These are phyloP conservation scores for Trametes coccinea DNA, from an alignment of 768 basidiomycete genomes.

Conservation along the genomic window DNA sequence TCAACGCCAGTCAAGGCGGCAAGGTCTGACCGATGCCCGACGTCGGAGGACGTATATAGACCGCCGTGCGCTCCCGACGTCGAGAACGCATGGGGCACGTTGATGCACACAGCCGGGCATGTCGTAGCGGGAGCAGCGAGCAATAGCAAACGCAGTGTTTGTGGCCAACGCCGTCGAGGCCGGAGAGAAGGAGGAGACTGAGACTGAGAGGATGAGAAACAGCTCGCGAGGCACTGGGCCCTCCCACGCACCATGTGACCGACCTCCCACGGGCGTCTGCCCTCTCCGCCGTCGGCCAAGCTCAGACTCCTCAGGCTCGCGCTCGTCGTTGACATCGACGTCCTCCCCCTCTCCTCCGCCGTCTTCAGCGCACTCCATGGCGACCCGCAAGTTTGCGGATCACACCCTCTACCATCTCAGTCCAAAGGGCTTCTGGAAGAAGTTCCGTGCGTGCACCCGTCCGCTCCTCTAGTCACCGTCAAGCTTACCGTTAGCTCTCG, in stretches of 20 bases:
- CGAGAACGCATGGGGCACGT: neutral
- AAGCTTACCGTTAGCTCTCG: neutral
- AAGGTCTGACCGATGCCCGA: neutral
- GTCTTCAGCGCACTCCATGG: slow-evolving; percentile 44
- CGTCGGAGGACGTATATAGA: neutral
- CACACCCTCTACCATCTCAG: slow-evolving; percentile 88
- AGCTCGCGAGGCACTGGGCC: neutral
- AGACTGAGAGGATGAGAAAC: neutral
- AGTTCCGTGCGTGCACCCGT: slow-evolving; percentile 66
- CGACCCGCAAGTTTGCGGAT: slow-evolving; percentile 79
- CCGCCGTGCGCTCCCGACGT: neutral
- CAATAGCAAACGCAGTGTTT: slow-evolving; percentile 9
- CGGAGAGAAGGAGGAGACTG: neutral
- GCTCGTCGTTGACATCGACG: slow-evolving; percentile 6
- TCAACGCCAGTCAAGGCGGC: neutral
- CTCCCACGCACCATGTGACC: slow-evolving; percentile 11
- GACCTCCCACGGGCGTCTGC: slow-evolving; percentile 1
- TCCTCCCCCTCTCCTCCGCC: slow-evolving; percentile 6
- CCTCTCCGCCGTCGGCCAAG: slow-evolving; percentile 1
- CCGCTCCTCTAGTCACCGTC: neutral
- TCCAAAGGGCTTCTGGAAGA: slow-evolving; percentile 95
- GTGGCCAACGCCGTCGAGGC: neutral
- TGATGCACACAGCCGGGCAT: neutral
- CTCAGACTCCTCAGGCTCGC: no score
- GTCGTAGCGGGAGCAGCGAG: neutral